phyloP scores from a whole-genome alignment of 176 grass and related monocot species.

The Dactylis glomerata region DNA sequence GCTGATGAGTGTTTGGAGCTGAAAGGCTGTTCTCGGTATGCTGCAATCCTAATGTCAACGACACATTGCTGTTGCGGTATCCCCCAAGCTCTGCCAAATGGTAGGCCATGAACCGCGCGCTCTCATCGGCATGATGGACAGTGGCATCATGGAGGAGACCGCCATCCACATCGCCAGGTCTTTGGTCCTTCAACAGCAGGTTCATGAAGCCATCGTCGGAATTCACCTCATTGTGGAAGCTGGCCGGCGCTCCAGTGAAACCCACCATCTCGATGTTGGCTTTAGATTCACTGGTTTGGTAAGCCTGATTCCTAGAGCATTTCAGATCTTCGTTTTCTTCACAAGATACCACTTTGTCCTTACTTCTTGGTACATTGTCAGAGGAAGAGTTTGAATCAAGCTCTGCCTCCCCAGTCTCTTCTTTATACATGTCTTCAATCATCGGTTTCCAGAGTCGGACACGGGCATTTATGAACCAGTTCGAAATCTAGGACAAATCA shows the following conservation, averaged over 20 bases:
- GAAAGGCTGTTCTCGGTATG: constrained; percentile 50
- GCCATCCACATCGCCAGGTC: constrained; percentile 35
- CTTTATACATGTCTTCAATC: constrained; percentile 99
- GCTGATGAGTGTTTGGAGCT: constrained; percentile 49
- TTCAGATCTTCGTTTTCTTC: constrained; percentile 70
- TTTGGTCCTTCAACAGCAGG: constrained; percentile 77
- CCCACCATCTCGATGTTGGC: constrained; percentile 31
- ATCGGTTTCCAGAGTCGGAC: constrained; percentile 99
- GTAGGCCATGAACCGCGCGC: constrained; percentile 56
- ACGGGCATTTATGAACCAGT: constrained; percentile 99
- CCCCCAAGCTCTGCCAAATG: constrained; percentile 59
- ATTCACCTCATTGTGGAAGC: constrained; percentile 55
- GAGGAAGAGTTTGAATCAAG: constrained; percentile 85
- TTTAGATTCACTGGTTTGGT: constrained; percentile 61
- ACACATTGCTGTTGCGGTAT: constrained; percentile 57
- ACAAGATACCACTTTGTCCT: constrained; percentile 52
- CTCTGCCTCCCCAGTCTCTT: constrained; percentile 82
- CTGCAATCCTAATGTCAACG: constrained; percentile 81
- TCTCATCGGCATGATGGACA: constrained; percentile 30
- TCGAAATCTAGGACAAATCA: constrained; percentile 72
- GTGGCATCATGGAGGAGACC: constrained; percentile 51
- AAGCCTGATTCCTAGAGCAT: constrained; percentile 40
- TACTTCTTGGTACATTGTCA: constrained; percentile 53
- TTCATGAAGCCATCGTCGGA: constrained; percentile 86
- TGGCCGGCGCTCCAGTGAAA: constrained; percentile 23